These are phyloP conservation scores for Fusarium redolens DNA, from an alignment of 2,329 filamentous ascomycete species.

Conservation along the genomic window DNA sequence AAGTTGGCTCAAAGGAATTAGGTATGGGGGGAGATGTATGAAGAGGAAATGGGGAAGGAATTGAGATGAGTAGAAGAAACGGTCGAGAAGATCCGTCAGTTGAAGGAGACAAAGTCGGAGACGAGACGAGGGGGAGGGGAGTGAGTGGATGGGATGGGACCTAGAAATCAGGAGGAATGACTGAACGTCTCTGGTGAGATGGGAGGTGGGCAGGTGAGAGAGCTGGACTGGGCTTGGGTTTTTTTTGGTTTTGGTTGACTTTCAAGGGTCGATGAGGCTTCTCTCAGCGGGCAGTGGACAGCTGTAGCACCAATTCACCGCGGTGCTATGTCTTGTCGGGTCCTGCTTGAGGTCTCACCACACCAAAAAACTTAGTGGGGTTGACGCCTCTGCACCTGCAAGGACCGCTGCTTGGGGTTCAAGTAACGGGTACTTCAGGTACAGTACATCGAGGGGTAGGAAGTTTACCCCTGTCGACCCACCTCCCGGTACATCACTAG, in stretches of 20 bases:
- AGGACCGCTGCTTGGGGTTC: constrained; percentile 24
- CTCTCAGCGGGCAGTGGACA: constrained; percentile 33
- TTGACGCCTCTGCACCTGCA: constrained; percentile 28
- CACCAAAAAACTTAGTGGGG: constrained; percentile 44
- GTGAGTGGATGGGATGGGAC: constrained; percentile 22
- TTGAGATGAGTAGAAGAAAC: constrained; percentile 38
- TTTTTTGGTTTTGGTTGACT: constrained; percentile 43
- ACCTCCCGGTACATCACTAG: constrained; percentile 35
- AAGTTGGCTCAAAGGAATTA: constrained; percentile 45
- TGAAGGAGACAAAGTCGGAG: constrained; percentile 39
- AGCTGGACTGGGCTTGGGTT: constrained; percentile 43
- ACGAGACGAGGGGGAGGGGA: constrained; percentile 29
- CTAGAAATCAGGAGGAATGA: constrained; percentile 47
- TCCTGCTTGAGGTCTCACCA: constrained; percentile 25
- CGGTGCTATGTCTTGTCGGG: constrained; percentile 21
- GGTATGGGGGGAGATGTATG: constrained; percentile 41
- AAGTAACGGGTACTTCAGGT: constrained; percentile 36
- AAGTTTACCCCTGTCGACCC: constrained; percentile 24
- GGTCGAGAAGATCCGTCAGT: constrained; percentile 42
- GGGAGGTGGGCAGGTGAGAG: constrained; percentile 45
- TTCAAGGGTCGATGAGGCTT: constrained; percentile 43
- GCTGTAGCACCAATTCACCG: constrained; percentile 7
- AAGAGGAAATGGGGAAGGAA: constrained; percentile 31
- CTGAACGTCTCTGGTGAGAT: constrained; percentile 33
- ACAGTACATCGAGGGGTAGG: constrained; percentile 23